These are phyloP conservation scores for Auriscalpium vulgare DNA, from an alignment of 768 basidiomycete genomes.

Conservation along the genomic window DNA sequence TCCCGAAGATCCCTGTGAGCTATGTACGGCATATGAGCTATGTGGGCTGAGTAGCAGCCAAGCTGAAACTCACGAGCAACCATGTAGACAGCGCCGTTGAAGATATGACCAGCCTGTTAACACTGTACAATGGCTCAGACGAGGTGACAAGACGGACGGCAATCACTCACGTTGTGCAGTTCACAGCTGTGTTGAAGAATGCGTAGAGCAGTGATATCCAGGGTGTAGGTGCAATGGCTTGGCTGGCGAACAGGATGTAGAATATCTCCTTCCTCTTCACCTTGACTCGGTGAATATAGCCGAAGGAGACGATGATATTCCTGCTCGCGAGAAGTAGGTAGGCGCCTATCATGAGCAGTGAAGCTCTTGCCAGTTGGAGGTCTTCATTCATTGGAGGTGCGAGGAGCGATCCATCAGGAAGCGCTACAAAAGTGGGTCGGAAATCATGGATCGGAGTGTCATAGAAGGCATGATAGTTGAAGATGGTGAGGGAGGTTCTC, in stretches of 20 bases:
- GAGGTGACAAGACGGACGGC: constrained; percentile 26
- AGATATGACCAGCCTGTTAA: background rate
- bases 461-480: constrained; percentile 40
- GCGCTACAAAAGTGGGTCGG: constrained; percentile 36
- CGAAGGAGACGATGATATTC: constrained; percentile 41
- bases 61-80: background rate
- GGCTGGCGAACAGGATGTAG: constrained; percentile 46
- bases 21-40: constrained; percentile 17
- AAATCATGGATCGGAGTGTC: constrained; percentile 35
- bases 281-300: constrained; percentile 46
- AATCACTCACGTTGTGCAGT: constrained; percentile 42
- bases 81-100: background rate
- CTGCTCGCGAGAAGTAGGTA: constrained; percentile 44
- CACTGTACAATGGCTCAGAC: background rate
- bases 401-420: constrained; percentile 53
- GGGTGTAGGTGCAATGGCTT: constrained; percentile 40
- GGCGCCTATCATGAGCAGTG: constrained; percentile 40
- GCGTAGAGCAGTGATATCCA: constrained; percentile 38
- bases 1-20: constrained; percentile 57
- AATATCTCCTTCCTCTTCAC: constrained; percentile 55
- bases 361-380: constrained; percentile 30
- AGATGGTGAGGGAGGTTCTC: constrained; percentile 40
- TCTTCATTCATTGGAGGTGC: constrained; percentile 39
- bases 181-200: constrained; percentile 32
- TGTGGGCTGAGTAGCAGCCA: background rate